phyloP scores from a whole-genome alignment of 768 basidiomycete genomes.

The Coprinellus micaceus region DNA sequence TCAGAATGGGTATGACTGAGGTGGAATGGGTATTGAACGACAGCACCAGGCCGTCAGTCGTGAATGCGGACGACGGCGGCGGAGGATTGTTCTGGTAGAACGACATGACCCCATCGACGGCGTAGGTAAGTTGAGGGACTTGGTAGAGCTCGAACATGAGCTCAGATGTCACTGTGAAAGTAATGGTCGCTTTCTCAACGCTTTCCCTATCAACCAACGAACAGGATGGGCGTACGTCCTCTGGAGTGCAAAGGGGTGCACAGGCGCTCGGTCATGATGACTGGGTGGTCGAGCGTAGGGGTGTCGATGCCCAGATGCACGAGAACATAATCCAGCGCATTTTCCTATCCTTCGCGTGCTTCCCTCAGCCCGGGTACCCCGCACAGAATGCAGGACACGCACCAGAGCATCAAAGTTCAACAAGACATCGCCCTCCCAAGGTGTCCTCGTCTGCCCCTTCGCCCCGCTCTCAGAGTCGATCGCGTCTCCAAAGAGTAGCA shows the following conservation, averaged over 20 bases:
- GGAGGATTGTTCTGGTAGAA: slow-evolving; percentile 76
- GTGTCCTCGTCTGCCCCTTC: slow-evolving; percentile 68
- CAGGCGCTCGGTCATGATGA: slow-evolving; percentile 91
- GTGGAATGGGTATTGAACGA: slow-evolving; percentile 93
- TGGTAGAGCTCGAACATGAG: slow-evolving; percentile 93
- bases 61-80: slow-evolving; percentile 33
- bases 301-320: slow-evolving; percentile 81
- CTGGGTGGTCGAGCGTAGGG: slow-evolving; percentile 73
- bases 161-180: slow-evolving; percentile 78
- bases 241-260: slow-evolving; percentile 87
- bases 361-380: slow-evolving; percentile 14
- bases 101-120: slow-evolving; percentile 88
- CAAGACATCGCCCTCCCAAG: slow-evolving; percentile 94
- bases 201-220: background rate
- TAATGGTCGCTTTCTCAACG: background rate
- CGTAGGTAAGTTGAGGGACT: slow-evolving; percentile 82
- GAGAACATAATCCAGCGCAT: slow-evolving; percentile 90
- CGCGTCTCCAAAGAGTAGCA: slow-evolving; percentile 86
- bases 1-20: slow-evolving; percentile 82
- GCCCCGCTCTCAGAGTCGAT: slow-evolving; percentile 85
- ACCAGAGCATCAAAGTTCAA: slow-evolving; percentile 93
- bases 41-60: slow-evolving; percentile 75
- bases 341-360: slow-evolving; percentile 64
- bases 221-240: slow-evolving; percentile 52
- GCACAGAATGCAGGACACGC: slow-evolving; percentile 31